A percentile compares a stretch with the other conserved stretches of the same genome.
Evolutionary conservation across 805 yeast genomes (phyloP).

Genomic region (Sugiyamaella qingdaonensis): DNA sequence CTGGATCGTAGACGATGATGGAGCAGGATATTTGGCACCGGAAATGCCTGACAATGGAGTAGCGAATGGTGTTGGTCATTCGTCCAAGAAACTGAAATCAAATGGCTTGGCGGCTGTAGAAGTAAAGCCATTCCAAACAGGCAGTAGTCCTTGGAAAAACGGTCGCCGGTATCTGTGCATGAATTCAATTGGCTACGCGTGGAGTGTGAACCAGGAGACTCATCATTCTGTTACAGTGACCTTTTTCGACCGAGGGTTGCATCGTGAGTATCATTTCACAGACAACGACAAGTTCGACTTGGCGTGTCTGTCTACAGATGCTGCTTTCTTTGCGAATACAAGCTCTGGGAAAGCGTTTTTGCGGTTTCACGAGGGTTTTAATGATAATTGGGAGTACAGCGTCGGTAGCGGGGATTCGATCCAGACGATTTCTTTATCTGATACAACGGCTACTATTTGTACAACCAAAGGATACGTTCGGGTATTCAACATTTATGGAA

Average conservation of each 20-base stretch:
- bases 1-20: conserved; percentile 63
- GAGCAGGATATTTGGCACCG: conserved; percentile 41
- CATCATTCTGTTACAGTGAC: conserved; percentile 77
- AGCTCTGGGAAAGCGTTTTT: conserved; percentile 45
- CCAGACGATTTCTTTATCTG: conserved; percentile 66
- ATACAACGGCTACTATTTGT: conserved; percentile 58
- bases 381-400: conserved; percentile 61
- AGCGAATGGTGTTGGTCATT: conserved; percentile 8
- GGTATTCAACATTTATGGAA: conserved; percentile 66
- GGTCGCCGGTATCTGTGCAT: conserved; percentile 75
- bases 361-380: conserved; percentile 62
- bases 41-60: not conserved
- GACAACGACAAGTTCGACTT: conserved; percentile 69
- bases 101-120: not conserved
- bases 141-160: conserved; percentile 76
- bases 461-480: conserved; percentile 74
- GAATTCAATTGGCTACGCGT: conserved; percentile 75
- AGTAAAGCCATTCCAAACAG: conserved; percentile 69
- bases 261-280: conserved; percentile 79
- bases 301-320: conserved; percentile 66
- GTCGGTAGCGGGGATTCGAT: conserved; percentile 50
- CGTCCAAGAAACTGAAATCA: not conserved
- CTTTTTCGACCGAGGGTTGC: conserved; percentile 73
- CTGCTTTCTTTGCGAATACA: conserved; percentile 57
- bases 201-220: conserved; percentile 60